Evolutionary conservation across 768 basidiomycete species (phyloP).

Genomic region (Rhizopogon vesiculosus): DNA sequence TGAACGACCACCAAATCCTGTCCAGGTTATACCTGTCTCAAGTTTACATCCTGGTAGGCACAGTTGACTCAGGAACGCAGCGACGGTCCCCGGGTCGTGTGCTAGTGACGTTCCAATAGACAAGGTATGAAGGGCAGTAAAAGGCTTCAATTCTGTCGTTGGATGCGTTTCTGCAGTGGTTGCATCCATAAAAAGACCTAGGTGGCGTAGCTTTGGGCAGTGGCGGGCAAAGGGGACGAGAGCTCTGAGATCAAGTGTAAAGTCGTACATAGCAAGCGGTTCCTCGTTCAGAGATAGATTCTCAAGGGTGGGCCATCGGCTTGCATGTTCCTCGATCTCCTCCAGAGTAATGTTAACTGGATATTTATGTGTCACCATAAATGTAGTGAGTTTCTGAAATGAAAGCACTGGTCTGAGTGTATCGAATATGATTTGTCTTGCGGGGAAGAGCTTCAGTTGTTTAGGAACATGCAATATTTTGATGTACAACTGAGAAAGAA

Average conservation of each 20-base stretch:
- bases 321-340: constrained; percentile 43
- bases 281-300: constrained; percentile 43
- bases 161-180: constrained; percentile 14
- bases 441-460: constrained; percentile 8
- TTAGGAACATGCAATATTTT: constrained; percentile 23
- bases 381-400: constrained; percentile 26
- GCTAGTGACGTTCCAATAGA: constrained; percentile 51
- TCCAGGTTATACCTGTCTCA: constrained; percentile 48
- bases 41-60: constrained; percentile 39
- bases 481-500: constrained; percentile 38
- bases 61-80: constrained; percentile 52
- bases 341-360: constrained; percentile 31
- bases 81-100: constrained; percentile 35
- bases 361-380: constrained; percentile 27
- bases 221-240: constrained; percentile 35
- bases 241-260: constrained; percentile 31
- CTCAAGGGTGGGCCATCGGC: constrained; percentile 40
- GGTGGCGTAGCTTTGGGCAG: constrained; percentile 31
- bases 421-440: constrained; percentile 28
- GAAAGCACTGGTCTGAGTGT: constrained; percentile 32
- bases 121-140: constrained; percentile 22
- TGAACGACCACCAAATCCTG: constrained; percentile 11
- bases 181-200: constrained; percentile 36
- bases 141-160: constrained; percentile 9
- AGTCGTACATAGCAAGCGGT: constrained; percentile 27